Base-by-base conservation (phyloP, 345 rosid genomes). In the Boechera retrofracta region DNA sequence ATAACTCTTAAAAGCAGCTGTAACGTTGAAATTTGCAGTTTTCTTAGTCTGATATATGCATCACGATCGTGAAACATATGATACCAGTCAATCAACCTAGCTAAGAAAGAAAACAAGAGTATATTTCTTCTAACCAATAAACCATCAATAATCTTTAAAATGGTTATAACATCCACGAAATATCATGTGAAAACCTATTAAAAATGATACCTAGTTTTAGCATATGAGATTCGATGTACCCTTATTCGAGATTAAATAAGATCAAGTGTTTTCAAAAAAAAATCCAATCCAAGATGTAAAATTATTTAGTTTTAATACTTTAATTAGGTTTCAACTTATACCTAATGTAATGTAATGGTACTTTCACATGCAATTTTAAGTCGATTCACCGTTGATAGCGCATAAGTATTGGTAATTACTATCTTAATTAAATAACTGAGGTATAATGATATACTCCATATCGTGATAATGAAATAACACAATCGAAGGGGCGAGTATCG, bases 51-150 rank as follows among this genome's bases (percentile, higher is more conserved):
- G 35, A 38, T 38, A 2, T 4, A 29, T 39, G 49, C 63, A 35
- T 33, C 64, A 64, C n/a, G 41, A 52, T 63, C 44, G 67, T 11
- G 59, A 66, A 66, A 56, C 58, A n/a, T 36, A 75, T 66, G 60
- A 66, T 6, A 55, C 56, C 36, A 41, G 77, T 47, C 49, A 45
- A 45, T 74, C 71, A 74, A 26, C 21, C 5, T 66, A 56, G 29
- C 29, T 28, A 29, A n/a, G 16, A 39, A 35, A 5, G 44, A 74
- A 74, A 13, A 55, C 48, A 38, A 21, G 6, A 41, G 8, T 39
- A 16, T 24, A 16, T 32, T 61, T 18, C n/a, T 16, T 21, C n/a
- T 39, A 26, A 18, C 12, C 11, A 53, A 53, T 10, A 49, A 49
- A 33, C 45, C 32, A 33, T 18, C 18, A 49, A 16, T 31, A 9